phyloP scores from a whole-genome alignment of 2,329 filamentous ascomycete genomes.

The Aureobasidium vineae region DNA sequence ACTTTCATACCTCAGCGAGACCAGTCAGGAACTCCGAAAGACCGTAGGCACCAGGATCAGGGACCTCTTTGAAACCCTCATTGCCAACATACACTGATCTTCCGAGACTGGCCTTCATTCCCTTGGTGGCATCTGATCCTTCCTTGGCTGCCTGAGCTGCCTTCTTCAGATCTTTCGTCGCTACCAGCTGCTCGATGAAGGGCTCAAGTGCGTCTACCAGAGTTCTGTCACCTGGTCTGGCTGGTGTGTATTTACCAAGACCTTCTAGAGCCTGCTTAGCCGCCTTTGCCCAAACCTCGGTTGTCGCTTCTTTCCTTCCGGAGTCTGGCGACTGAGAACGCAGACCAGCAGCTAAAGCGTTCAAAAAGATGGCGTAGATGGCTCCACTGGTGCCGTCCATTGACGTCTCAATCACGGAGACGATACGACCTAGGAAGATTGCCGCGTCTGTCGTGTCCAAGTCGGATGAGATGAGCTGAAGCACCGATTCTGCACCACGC shows the following conservation, averaged over 20 bases:
- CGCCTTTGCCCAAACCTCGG: constrained; percentile 62
- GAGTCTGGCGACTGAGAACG: constrained; percentile 52
- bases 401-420: constrained; percentile 62
- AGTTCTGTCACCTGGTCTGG: constrained; percentile 83
- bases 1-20: constrained; percentile 53
- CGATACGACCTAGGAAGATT: constrained; percentile 59
- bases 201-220: constrained; percentile 86
- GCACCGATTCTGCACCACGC: constrained; percentile 71
- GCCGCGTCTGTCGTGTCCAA: constrained; percentile 56
- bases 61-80: constrained; percentile 67
- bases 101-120: constrained; percentile 87
- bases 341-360: constrained; percentile 71
- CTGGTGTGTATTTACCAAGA: constrained; percentile 81
- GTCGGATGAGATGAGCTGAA: constrained; percentile 42
- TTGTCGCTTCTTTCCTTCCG: constrained; percentile 37
- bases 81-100: constrained; percentile 79
- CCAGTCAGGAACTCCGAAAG: constrained; percentile 81
- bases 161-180: constrained; percentile 64
- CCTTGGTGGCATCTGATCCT: constrained; percentile 81
- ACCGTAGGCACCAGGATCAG: constrained; percentile 74
- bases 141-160: constrained; percentile 73
- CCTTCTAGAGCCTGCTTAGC: constrained; percentile 68
- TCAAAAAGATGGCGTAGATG: constrained; percentile 84
- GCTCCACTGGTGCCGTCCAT: constrained; percentile 78
- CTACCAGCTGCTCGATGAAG: constrained; percentile 70